phyloP scores from a whole-genome alignment of 2,329 filamentous ascomycete genomes.

The Beauveria medogensis region DNA sequence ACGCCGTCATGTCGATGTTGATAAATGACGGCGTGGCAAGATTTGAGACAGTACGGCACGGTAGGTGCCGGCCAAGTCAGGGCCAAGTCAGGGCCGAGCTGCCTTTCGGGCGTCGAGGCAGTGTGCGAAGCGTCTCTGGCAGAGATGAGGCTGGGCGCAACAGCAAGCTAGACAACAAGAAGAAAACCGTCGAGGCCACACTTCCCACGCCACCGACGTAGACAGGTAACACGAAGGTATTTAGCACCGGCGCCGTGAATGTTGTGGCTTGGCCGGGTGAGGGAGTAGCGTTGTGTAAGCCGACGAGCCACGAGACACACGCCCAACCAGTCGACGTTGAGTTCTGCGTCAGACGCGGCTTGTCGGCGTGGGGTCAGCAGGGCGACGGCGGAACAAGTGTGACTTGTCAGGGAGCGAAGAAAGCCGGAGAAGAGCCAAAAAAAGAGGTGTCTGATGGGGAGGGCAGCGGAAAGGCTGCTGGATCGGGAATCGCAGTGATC shows the following conservation, averaged over 20 bases:
- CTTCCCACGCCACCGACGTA: not conserved
- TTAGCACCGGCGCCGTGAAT: not conserved
- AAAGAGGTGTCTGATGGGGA: not conserved
- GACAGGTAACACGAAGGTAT: not conserved
- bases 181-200: not conserved
- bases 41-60: not conserved
- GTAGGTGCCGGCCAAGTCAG: not conserved
- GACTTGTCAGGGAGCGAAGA: not conserved
- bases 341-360: constrained; percentile 4
- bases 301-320: constrained; percentile 1
- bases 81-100: not conserved
- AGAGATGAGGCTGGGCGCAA: not conserved
- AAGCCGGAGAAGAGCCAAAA: not conserved
- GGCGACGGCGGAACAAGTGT: not conserved
- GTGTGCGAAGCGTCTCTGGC: not conserved
- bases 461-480: not conserved
- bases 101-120: not conserved
- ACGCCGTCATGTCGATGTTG: not conserved
- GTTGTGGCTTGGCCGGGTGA: not conserved
- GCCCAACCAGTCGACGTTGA: not conserved
- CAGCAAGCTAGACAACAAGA: not conserved
- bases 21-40: not conserved
- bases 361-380: constrained; percentile 10
- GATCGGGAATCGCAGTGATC: not conserved
- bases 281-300: not conserved